A percentile compares a stretch with the other conserved stretches of the same genome.
These are phyloP conservation scores for Neophaeococcomyces aloes DNA, from an alignment of 2,329 filamentous ascomycete genomes.

Conservation along the genomic window DNA sequence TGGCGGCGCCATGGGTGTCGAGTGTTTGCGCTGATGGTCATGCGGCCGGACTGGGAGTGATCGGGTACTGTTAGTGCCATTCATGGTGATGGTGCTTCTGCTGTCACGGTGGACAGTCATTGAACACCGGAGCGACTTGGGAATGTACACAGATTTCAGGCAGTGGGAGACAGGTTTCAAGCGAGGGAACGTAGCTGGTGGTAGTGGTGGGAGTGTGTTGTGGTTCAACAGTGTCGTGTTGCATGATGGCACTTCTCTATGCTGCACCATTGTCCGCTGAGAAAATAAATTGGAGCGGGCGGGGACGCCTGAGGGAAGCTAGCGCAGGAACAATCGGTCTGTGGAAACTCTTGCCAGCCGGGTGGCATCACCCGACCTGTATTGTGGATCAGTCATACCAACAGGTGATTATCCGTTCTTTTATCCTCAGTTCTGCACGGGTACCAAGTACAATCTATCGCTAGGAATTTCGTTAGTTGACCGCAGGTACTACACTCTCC, in stretches of 20 bases:
- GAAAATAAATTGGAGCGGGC: conserved; percentile 4
- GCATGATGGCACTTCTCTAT: not conserved
- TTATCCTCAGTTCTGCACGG: too few relatives aligned
- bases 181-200: conserved; percentile 2
- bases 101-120: conserved; percentile 6
- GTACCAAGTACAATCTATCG: too few relatives aligned
- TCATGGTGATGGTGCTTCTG: conserved; percentile 1
- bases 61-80: conserved; percentile 18
- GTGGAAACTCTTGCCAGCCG: not conserved
- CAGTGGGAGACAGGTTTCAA: not conserved
- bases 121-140: too few relatives aligned
- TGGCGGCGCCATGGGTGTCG: conserved; percentile 60
- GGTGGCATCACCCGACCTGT: conserved; percentile 6
- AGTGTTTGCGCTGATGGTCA: conserved; percentile 30
- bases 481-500: too few relatives aligned
- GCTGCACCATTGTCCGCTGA: not conserved
- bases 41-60: conserved; percentile 8
- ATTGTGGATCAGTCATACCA: not conserved
- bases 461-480: too few relatives aligned
- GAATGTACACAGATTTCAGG: not conserved
- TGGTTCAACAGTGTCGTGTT: not conserved
- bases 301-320: not conserved
- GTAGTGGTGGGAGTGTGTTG: not conserved
- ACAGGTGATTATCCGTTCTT: too few relatives aligned
- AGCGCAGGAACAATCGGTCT: not conserved